Conservation (phyloP, 2,329 filamentous ascomycete genomes). For the Microascus cirrosus region DNA sequence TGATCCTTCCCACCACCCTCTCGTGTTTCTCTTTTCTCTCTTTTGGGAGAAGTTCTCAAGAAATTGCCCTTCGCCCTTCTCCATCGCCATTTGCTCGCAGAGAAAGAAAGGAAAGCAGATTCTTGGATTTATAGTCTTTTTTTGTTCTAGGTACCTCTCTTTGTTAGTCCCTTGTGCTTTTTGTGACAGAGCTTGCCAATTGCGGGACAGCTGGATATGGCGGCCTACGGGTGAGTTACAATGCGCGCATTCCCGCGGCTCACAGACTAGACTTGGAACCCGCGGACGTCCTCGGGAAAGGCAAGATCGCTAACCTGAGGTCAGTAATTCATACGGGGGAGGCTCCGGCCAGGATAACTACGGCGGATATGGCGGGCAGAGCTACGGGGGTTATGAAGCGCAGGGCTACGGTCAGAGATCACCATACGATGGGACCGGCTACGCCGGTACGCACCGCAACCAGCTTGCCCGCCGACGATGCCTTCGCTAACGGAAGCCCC, state of each 20-base stretch:
- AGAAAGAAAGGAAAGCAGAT: not conserved
- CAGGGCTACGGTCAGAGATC: not conserved
- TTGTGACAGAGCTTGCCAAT: not conserved
- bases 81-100: not conserved
- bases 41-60: not conserved
- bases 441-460: not conserved
- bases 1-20: not conserved
- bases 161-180: not conserved
- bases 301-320: not conserved
- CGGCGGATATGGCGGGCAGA: not conserved
- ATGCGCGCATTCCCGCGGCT: not conserved
- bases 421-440: not conserved
- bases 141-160: not conserved
- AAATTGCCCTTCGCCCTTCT: not conserved
- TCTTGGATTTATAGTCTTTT: not conserved
- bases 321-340: not conserved
- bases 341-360: not conserved
- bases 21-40: not conserved
- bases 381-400: not conserved
- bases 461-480: not conserved
- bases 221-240: not conserved
- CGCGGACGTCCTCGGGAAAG: not conserved
- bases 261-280: not conserved
- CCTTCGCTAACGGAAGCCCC: constrained; percentile 1
- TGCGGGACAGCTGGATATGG: not conserved